Percentiles rank a stretch among this genome's conserved stretches.
phyloP scores from a whole-genome alignment of 805 yeast species.

The Starmera dryadoides region DNA sequence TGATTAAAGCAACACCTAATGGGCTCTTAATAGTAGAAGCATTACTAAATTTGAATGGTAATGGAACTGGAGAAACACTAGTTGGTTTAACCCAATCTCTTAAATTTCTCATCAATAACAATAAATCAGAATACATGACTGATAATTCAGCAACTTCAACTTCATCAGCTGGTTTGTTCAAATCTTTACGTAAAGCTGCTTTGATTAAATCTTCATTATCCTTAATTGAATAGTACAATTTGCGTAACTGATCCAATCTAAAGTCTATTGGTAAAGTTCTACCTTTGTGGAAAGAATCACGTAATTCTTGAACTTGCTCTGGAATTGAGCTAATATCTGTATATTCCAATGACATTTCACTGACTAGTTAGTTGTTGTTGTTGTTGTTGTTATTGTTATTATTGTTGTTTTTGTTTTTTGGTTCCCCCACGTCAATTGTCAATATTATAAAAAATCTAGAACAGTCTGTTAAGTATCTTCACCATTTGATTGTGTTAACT shows the following conservation, averaged over 20 bases:
- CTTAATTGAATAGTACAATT: slow-evolving; percentile 53
- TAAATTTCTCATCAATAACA: slow-evolving; percentile 51
- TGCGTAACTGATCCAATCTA: slow-evolving; percentile 58
- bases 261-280: slow-evolving; percentile 44
- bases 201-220: slow-evolving; percentile 50
- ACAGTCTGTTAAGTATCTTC: no score
- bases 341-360: slow-evolving; percentile 14
- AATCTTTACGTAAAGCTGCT: slow-evolving; percentile 58
- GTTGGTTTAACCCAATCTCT: slow-evolving; percentile 55
- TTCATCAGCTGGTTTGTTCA: slow-evolving; percentile 59
- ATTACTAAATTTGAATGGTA: slow-evolving; percentile 11
- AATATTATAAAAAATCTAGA: no score
- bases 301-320: slow-evolving; percentile 33
- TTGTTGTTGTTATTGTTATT: neutral
- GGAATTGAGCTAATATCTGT: slow-evolving; percentile 47
- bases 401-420: no score
- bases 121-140: slow-evolving; percentile 45
- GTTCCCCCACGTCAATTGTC: no score
- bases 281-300: slow-evolving; percentile 33
- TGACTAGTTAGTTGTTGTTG: neutral
- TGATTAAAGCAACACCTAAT: slow-evolving; percentile 63
- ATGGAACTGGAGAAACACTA: slow-evolving; percentile 13
- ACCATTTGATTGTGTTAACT: no score
- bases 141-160: slow-evolving; percentile 52
- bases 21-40: slow-evolving; percentile 26